Percentiles rank a stretch among this genome's conserved stretches.
Evolutionary conservation across 108 stramenopile species (phyloP).

Genomic region (Nitzschia sp.): DNA sequence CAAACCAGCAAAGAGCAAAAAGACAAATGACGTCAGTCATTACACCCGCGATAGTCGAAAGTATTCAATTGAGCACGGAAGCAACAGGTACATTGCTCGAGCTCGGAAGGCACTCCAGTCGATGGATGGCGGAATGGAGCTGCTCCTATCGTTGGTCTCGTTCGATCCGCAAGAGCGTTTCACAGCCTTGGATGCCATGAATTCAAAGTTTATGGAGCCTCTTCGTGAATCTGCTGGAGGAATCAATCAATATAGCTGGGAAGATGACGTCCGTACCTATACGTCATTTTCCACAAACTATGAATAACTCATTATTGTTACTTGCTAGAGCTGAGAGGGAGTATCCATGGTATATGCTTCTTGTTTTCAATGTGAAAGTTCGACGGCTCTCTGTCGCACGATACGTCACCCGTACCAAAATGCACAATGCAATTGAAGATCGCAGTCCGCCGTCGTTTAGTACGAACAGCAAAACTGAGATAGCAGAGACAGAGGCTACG

Average conservation of each 20-base stretch:
- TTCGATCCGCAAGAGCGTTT: constrained; percentile 74
- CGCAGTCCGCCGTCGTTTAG: too few species aligned
- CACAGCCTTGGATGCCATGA: constrained; percentile 72
- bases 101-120: constrained; percentile 58
- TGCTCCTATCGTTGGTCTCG: constrained; percentile 58
- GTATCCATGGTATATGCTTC: too few species aligned
- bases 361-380: too few species aligned
- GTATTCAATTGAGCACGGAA: constrained; percentile 66
- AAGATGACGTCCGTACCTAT: constrained; percentile 39
- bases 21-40: constrained; percentile 41
- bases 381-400: too few species aligned
- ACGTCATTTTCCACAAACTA: constrained; percentile 34
- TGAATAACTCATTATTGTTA: too few species aligned
- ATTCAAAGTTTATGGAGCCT: constrained; percentile 71
- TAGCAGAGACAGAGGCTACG: too few species aligned
- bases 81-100: constrained; percentile 56
- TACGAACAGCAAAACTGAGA: too few species aligned
- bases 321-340: too few species aligned
- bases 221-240: constrained; percentile 53
- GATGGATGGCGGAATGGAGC: constrained; percentile 84
- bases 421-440: too few species aligned
- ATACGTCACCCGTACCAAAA: too few species aligned
- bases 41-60: constrained; percentile 56
- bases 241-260: constrained; percentile 5
- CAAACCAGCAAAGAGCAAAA: constrained; percentile 12